Base-by-base conservation (phyloP, 108 stramenopile species). In the Aurantiochytrium sp. region DNA sequence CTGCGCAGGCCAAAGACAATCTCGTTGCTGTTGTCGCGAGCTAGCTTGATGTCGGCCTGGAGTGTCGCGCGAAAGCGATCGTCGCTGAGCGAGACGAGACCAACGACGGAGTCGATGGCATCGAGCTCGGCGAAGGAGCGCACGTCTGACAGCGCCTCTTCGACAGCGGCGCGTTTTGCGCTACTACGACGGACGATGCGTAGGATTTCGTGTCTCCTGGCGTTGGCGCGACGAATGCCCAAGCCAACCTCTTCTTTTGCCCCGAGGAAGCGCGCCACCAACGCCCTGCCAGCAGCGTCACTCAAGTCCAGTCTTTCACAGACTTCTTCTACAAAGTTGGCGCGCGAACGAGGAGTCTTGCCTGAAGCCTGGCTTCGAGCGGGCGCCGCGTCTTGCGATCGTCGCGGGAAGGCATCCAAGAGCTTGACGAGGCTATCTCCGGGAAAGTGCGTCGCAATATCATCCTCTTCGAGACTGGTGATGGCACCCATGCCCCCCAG, bases 11-110 rank as follows among this genome's bases (percentile, higher is more conserved):
- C 76, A 53, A 83, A 83, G 76, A 53, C 45, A 35, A 83, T 83
- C 76, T 83, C 76, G 45, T 83, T 47, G 76, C 76, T 53, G 51
- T 83, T 83, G 45, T 83, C 76, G 45, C 76, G 76, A 12, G 76
- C 76, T 6, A 83, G 76, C 51, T 83, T 53, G 5, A 83, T 23
- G 51, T 83, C 76, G 45, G 45, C 51, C 49, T 83, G 45, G 0
- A 83, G 76, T 23, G 51, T 53, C 10, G 45, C 76, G 10, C 51
- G 49, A 45, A 83, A 83, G 45, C 51, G 45, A n/a, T 83, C 76
- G 51, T 47, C 76, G n/a, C 51, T 83, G 25, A 83, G 51, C n/a
- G 49, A 53, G 3, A 69, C 64, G n/a, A 83, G 76, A 23, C 76
- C 51, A 6, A 53, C 76, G 28, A 83, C 76, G 45, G 76, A 53